phyloP scores from a whole-genome alignment of 805 yeast species.

The Cyberlindnera misumaiensis region DNA sequence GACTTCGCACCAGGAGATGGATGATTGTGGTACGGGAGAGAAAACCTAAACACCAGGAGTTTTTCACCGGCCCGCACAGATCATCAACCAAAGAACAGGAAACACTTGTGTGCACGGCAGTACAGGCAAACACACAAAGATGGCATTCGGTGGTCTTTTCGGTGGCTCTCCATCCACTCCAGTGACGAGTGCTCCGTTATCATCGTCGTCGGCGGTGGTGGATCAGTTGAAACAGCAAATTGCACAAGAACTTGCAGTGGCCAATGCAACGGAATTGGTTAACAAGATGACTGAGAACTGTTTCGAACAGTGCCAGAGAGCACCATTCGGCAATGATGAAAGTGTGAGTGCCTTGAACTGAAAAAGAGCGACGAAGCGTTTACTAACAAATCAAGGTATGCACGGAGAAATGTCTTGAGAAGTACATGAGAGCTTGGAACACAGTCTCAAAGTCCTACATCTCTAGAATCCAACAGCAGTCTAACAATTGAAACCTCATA shows the following conservation, averaged over 20 bases:
- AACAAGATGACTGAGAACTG: conserved; percentile 83
- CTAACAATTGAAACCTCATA: conserved; percentile 4
- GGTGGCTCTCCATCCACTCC: conserved; percentile 22
- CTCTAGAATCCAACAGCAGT: conserved; percentile 56
- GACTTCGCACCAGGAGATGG: too few relatives aligned
- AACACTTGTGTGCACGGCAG: too few relatives aligned
- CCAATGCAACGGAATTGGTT: conserved; percentile 83
- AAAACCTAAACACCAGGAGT: too few relatives aligned
- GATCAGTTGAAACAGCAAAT: conserved; percentile 63
- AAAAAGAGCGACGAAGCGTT: too few relatives aligned
- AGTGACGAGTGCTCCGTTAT: conserved; percentile 14
- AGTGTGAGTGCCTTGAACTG: conserved; percentile 31
- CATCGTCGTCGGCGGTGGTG: conserved; percentile 39
- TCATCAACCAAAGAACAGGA: too few relatives aligned
- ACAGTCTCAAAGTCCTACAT: conserved; percentile 72
- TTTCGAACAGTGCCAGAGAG: conserved; percentile 66
- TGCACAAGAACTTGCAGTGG: conserved; percentile 80
- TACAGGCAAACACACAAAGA: too few relatives aligned
- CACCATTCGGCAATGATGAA: conserved; percentile 55
- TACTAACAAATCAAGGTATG: conserved; percentile 34
- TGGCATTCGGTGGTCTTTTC: conserved; percentile 24
- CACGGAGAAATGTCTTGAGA: conserved; percentile 71
- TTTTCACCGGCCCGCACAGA: too few relatives aligned
- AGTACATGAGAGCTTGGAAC: conserved; percentile 91
- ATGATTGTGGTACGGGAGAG: too few relatives aligned